These are phyloP conservation scores for Senna tora DNA, from an alignment of 306 rosid genomes.

Conservation along the genomic window DNA sequence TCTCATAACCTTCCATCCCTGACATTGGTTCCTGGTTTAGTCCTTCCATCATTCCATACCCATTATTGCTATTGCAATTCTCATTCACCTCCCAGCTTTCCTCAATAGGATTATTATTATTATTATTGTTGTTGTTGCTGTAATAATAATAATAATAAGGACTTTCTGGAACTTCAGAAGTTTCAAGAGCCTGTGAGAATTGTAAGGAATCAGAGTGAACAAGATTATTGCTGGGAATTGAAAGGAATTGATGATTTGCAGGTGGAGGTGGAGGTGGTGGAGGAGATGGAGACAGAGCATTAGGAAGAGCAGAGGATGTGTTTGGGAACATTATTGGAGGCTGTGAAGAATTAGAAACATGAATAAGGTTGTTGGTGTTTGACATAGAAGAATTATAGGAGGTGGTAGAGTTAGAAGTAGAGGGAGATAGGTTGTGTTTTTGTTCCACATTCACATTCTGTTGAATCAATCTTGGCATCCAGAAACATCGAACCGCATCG, in stretches of 20 bases:
- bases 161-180: constrained; percentile 38
- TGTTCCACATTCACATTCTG: constrained; percentile 64
- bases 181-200: constrained; percentile 48
- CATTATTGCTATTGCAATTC: constrained; percentile 20
- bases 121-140: no score
- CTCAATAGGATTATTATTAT: constrained; percentile 25
- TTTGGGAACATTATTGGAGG: constrained; percentile 33
- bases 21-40: constrained; percentile 45
- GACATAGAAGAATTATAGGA: constrained; percentile 46
- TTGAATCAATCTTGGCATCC: constrained; percentile 81
- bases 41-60: constrained; percentile 54
- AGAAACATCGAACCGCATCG: constrained; percentile 71
- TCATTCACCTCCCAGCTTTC: constrained; percentile 19
- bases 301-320: constrained; percentile 40
- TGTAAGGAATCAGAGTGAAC: constrained; percentile 50
- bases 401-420: constrained; percentile 25
- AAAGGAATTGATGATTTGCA: no score
- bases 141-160: constrained; percentile 31
- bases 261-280: constrained; percentile 30
- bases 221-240: constrained; percentile 32
- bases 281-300: constrained; percentile 22
- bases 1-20: constrained; percentile 42
- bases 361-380: constrained; percentile 37
- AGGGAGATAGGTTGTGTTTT: constrained; percentile 57
- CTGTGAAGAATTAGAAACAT: constrained; percentile 37